Percentiles rank a stretch among this genome's conserved stretches.
Conservation (phyloP, 1,284 basidiomycete genomes). For the Vanrija sp. region DNA sequence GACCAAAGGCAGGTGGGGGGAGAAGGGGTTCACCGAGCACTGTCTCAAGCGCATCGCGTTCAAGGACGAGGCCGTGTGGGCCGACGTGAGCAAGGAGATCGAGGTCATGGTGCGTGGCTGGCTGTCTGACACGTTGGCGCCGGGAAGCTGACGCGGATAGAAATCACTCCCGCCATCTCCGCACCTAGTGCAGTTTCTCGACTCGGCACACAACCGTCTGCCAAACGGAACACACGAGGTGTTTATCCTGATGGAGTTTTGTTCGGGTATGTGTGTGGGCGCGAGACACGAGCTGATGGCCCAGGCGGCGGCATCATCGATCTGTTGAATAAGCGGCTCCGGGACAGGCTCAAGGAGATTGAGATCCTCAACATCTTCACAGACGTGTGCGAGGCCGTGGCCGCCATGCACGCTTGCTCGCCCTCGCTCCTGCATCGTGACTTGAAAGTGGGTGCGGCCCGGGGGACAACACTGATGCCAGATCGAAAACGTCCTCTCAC, state of each 20-base stretch:
- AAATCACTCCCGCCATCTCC: constrained; percentile 37
- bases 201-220: constrained; percentile 74
- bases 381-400: constrained; percentile 86
- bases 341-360: constrained; percentile 86
- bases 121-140: background rate
- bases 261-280: constrained; percentile 54
- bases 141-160: constrained; percentile 17
- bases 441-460: constrained; percentile 60
- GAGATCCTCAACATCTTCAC: constrained; percentile 98
- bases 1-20: constrained; percentile 55
- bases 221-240: constrained; percentile 85
- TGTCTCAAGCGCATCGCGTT: constrained; percentile 97
- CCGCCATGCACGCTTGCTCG: constrained; percentile 92
- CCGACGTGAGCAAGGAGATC: constrained; percentile 96
- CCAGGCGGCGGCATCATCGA: constrained; percentile 96
- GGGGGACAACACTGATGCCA: constrained; percentile 13
- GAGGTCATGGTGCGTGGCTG: constrained; percentile 77
- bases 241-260: constrained; percentile 99
- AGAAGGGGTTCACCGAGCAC: constrained; percentile 64
- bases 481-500: constrained; percentile 89
- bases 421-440: constrained; percentile 86
- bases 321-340: constrained; percentile 94
- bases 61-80: constrained; percentile 78
- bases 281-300: background rate
- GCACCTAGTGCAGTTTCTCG: constrained; percentile 43